Conservation (phyloP, 1,139 yeast species). For the Debaryomyces nepalensis region DNA sequence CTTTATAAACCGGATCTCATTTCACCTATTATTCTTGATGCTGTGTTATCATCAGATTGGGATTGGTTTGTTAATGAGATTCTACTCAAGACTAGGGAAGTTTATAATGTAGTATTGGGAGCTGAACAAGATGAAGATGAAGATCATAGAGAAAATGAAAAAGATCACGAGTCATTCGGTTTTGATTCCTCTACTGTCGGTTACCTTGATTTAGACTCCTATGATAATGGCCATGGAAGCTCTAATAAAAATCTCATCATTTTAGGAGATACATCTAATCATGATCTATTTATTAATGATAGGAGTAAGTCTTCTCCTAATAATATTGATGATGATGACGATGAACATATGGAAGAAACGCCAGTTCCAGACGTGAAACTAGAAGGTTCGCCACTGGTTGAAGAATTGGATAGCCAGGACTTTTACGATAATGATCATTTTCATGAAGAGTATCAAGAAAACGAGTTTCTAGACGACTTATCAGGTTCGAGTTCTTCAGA, state of each 20-base stretch:
- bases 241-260: slow-evolving; percentile 29
- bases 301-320: slow-evolving; percentile 3
- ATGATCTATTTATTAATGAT: slow-evolving; percentile 38
- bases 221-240: slow-evolving; percentile 24
- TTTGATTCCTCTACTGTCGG: slow-evolving; percentile 44
- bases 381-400: slow-evolving; percentile 32
- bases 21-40: slow-evolving; percentile 46
- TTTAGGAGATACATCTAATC: slow-evolving; percentile 43
- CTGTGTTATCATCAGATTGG: slow-evolving; percentile 46
- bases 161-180: slow-evolving; percentile 24
- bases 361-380: slow-evolving; percentile 30
- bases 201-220: slow-evolving; percentile 38
- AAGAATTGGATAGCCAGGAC: slow-evolving; percentile 24
- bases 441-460: slow-evolving; percentile 25
- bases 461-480: slow-evolving; percentile 39
- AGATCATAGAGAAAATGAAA: slow-evolving; percentile 18
- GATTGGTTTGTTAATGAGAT: slow-evolving; percentile 51
- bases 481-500: slow-evolving; percentile 47
- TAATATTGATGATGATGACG: slow-evolving; percentile 25
- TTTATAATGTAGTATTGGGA: slow-evolving; percentile 52
- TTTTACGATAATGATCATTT: slow-evolving; percentile 33
- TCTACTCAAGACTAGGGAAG: slow-evolving; percentile 48
- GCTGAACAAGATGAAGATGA: slow-evolving; percentile 34
- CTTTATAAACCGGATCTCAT: slow-evolving; percentile 54
- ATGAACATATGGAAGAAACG: slow-evolving; percentile 21